phyloP scores from a whole-genome alignment of 768 basidiomycete species.

The Tylopilus rubrobrunneus region DNA sequence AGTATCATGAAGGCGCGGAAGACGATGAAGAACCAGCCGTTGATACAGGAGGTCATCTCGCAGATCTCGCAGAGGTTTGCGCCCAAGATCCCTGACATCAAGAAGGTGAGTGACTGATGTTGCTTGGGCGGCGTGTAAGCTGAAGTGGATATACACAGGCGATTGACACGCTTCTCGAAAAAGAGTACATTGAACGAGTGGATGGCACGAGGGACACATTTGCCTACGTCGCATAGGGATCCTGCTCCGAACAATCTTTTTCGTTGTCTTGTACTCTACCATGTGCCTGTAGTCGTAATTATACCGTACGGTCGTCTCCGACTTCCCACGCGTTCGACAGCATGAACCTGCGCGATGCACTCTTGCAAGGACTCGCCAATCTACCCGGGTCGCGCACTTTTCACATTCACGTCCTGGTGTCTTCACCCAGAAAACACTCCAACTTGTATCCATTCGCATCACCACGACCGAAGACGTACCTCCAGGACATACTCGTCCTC shows the following conservation, averaged over 20 bases:
- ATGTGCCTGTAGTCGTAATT: constrained; percentile 15
- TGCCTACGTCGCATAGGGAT: constrained; percentile 29
- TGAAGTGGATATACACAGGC: constrained; percentile 46
- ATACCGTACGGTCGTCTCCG: constrained; percentile 8
- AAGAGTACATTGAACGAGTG: constrained; percentile 96
- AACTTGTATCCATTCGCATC: constrained; percentile 72
- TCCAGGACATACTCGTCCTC: constrained; percentile 76
- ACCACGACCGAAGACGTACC: constrained; percentile 59
- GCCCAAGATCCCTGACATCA: constrained; percentile 94
- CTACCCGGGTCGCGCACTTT: constrained; percentile 69
- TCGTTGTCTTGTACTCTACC: constrained; percentile 9
- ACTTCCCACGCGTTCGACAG: constrained; percentile 23
- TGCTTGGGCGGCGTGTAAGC: not conserved
- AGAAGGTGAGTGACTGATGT: constrained; percentile 56
- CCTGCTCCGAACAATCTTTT: not conserved
- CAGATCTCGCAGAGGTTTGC: constrained; percentile 86
- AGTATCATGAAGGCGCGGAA: constrained; percentile 96
- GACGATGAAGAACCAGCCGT: constrained; percentile 89
- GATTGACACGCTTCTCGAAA: constrained; percentile 89
- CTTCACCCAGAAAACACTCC: constrained; percentile 61
- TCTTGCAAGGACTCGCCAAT: constrained; percentile 51
- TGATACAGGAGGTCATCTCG: constrained; percentile 88
- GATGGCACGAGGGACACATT: constrained; percentile 84
- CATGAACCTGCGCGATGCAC: constrained; percentile 56
- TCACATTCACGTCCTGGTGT: constrained; percentile 71